Evolutionary conservation across 768 basidiomycete species (phyloP), one percentile per base, ranked within the genome.

Genomic region (Holtermanniella nyarrowii): DNA sequence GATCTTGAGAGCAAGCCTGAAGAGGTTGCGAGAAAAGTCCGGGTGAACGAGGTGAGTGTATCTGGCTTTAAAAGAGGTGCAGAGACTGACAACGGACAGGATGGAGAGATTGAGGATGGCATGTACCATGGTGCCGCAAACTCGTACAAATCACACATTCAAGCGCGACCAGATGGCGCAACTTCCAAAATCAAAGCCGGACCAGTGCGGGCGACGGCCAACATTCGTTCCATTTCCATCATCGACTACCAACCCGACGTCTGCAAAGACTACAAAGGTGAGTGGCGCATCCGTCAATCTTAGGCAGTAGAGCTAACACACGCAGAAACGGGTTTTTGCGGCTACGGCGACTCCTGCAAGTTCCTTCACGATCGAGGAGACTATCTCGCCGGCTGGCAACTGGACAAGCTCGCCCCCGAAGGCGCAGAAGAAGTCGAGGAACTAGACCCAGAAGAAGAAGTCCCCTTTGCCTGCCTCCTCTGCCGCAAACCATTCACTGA

Each of bases 221-320:
- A 96, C 86, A 53, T 99, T 60, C 80, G 89, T 50, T 91, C 88
- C 2, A 91, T 93, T 43, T 97, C 93, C 3, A 83, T 96, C 52
- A 79, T 87, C 43, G 93, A 99, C 76, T 99, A 96, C 73, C 93
- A 99, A 71, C 93, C 93, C 2, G 93, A 97, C 65, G 93, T 99
- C 16, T 99, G 93, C 74, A 99, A 99, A 72, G 93, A 97, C 72
- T 99, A 99, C 74, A 96, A 95, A 82, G 89, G 89, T 88, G 56
- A 51, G 83, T 77, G n/a, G n/a, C n/a, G n/a, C 2, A 7, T 27
- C 31, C 7, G 31, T 16, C 18, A 20, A n/a, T 41, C 41, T 11
- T 4, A 2, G 1, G 16, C 18, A 42, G 1, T 7, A 3, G 7
- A 37, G 31, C 31, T 37, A 16, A 42, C 21, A 2, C 10, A 11